Evolutionary conservation across 1,284 basidiomycete species (phyloP).

Genomic region (Malassezia psittaci): DNA sequence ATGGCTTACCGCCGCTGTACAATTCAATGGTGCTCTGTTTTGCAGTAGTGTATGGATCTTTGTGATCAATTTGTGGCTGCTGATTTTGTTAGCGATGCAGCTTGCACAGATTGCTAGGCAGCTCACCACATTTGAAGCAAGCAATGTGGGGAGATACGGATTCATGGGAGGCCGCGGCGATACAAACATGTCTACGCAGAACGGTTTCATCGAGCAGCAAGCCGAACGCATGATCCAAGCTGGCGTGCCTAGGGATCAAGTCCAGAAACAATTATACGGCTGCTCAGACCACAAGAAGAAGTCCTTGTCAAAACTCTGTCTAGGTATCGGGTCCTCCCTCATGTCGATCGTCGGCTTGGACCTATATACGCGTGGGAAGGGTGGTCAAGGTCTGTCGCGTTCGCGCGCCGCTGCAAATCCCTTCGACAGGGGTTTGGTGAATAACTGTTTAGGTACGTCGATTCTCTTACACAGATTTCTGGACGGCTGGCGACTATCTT

Average conservation of each 20-base stretch:
- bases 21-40: conserved; percentile 70
- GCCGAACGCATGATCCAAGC: conserved; percentile 4
- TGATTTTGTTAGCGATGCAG: conserved; percentile 72
- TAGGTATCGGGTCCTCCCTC: conserved; percentile 54
- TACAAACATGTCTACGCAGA: conserved; percentile 11
- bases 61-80: conserved; percentile 85
- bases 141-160: conserved; percentile 84
- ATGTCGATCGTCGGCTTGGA: conserved; percentile 85
- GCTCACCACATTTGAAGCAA: conserved; percentile 92
- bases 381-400: conserved; percentile 63
- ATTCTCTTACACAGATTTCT: conserved; percentile 64
- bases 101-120: conserved; percentile 83
- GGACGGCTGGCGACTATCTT: conserved; percentile 71
- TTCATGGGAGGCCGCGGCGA: conserved; percentile 67
- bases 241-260: conserved; percentile 2
- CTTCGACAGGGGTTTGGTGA: conserved; percentile 71
- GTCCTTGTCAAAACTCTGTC: conserved; percentile 1
- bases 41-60: conserved; percentile 71
- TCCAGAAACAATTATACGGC: conserved; percentile 3
- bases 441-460: conserved; percentile 59
- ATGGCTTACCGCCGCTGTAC: conserved; percentile 56
- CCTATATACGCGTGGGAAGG: conserved; percentile 79
- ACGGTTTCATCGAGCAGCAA: conserved; percentile 12
- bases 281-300: not conserved
- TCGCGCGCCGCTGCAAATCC: conserved; percentile 68